A percentile compares a stretch with the other conserved stretches of the same genome.
phyloP scores from a whole-genome alignment of 73 alveolate genomes.

The Breviolum minutum region DNA sequence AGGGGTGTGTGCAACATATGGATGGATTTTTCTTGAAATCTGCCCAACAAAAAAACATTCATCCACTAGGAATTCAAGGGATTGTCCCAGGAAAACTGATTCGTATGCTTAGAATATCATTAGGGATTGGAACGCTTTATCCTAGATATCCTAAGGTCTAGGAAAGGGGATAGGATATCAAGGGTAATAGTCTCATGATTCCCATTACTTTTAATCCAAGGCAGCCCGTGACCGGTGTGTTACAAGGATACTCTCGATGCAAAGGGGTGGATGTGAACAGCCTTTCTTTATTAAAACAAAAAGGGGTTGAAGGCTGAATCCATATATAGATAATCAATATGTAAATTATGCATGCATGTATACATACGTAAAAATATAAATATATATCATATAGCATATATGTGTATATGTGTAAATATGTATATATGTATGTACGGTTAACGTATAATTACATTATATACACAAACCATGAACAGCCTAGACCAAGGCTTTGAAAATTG shows the following conservation, averaged over 20 bases:
- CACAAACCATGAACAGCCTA: not conserved
- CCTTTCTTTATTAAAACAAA: not conserved
- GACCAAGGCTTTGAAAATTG: too few species aligned
- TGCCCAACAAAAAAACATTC: not conserved
- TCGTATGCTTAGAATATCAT: too few species aligned
- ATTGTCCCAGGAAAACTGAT: not conserved
- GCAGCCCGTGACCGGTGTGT: too few species aligned
- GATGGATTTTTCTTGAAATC: not conserved
- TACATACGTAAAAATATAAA: not conserved
- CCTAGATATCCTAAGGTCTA: not conserved
- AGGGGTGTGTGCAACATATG: too few species aligned
- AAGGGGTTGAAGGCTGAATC: not conserved
- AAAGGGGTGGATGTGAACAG: not conserved
- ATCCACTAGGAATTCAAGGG: not conserved
- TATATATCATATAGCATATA: too few species aligned
- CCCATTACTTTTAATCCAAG: too few species aligned
- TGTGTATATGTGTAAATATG: not conserved
- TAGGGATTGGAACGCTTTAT: too few species aligned
- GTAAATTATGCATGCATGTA: not conserved
- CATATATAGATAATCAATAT: not conserved
- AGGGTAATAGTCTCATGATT: not conserved
- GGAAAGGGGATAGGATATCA: not conserved
- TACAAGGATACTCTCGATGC: too few species aligned
- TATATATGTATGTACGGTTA: not conserved
- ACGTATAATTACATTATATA: not conserved